A percentile compares a stretch with the other conserved stretches of the same genome.
phyloP scores from a whole-genome alignment of 345 rosid genomes.

The Pistacia atlantica region DNA sequence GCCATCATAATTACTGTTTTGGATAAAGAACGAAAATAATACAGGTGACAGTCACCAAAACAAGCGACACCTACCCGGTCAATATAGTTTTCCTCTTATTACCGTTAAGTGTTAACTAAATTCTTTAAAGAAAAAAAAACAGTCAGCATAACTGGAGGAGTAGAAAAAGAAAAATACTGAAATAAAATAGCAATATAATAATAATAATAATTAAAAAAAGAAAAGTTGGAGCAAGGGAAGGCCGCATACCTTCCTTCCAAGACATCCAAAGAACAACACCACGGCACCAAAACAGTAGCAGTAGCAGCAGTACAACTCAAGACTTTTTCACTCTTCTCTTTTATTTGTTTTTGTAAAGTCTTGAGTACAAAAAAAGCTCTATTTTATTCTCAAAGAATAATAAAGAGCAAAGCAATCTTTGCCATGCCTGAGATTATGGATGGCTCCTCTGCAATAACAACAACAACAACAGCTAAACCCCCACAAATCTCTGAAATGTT shows the following conservation, averaged over 20 bases:
- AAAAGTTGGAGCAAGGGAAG: conserved; percentile 13
- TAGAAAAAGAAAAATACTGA: not conserved
- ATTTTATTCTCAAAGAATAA: not conserved
- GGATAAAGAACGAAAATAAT: too few species aligned
- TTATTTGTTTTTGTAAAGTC: conserved; percentile 3
- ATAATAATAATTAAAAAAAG: not conserved
- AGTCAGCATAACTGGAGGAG: conserved; percentile 29
- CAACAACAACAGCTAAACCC: conserved; percentile 39
- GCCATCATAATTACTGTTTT: not conserved
- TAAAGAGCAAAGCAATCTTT: not conserved
- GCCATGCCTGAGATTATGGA: conserved; percentile 49
- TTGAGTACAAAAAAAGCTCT: not conserved
- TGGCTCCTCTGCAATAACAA: conserved; percentile 21
- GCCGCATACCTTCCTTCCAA: conserved; percentile 60
- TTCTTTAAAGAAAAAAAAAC: not conserved
- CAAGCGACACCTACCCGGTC: not conserved
- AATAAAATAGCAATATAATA: not conserved
- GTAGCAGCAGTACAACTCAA: not conserved
- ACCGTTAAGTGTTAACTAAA: conserved; percentile 45
- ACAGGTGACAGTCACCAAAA: too few species aligned
- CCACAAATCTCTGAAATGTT: conserved; percentile 92
- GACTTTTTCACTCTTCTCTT: conserved; percentile 5
- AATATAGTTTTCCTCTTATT: conserved; percentile 22
- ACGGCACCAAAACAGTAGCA: conserved; percentile 22
- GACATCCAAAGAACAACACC: conserved; percentile 49